Evolutionary conservation across 2,329 filamentous ascomycete genomes (phyloP).

Genomic region (Phialophora chinensis): DNA sequence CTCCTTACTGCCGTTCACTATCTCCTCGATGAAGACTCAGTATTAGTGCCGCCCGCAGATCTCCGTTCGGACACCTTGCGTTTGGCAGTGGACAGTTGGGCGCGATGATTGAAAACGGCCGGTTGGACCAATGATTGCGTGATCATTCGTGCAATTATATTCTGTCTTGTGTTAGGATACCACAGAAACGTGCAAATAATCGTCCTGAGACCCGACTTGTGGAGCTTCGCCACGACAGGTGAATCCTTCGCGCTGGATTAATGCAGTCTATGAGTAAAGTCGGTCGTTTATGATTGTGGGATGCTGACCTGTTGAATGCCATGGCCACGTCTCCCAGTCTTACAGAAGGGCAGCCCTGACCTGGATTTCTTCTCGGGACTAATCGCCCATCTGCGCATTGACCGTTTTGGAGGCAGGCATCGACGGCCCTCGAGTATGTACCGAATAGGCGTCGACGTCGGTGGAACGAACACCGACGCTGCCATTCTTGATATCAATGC

Average conservation of each 20-base stretch:
- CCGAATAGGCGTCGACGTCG: constrained; percentile 53
- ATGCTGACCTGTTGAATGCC: not conserved
- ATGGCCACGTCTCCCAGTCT: not conserved
- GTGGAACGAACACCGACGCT: constrained; percentile 52
- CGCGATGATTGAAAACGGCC: not conserved
- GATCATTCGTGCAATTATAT: not conserved
- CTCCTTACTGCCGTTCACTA: not conserved
- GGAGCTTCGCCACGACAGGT: not conserved
- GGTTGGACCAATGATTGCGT: not conserved
- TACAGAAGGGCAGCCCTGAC: not conserved
- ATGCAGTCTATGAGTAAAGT: not conserved
- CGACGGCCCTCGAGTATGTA: constrained; percentile 41
- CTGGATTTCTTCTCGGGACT: not conserved
- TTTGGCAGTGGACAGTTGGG: too few species aligned
- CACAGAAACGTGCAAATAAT: not conserved
- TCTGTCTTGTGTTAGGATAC: not conserved
- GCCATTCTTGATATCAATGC: constrained; percentile 54
- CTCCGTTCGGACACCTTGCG: constrained; percentile 7
- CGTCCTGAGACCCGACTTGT: not conserved
- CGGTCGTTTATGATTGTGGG: not conserved
- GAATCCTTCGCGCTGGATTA: not conserved
- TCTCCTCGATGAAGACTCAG: not conserved
- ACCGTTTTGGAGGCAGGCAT: not conserved
- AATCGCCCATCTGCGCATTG: not conserved
- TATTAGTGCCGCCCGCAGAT: constrained; percentile 11